Evolutionary conservation across 495 filamentous ascomycete species (phyloP), one percentile per base, ranked within the genome.

Genomic region (Trichocladium uniseriatum): DNA sequence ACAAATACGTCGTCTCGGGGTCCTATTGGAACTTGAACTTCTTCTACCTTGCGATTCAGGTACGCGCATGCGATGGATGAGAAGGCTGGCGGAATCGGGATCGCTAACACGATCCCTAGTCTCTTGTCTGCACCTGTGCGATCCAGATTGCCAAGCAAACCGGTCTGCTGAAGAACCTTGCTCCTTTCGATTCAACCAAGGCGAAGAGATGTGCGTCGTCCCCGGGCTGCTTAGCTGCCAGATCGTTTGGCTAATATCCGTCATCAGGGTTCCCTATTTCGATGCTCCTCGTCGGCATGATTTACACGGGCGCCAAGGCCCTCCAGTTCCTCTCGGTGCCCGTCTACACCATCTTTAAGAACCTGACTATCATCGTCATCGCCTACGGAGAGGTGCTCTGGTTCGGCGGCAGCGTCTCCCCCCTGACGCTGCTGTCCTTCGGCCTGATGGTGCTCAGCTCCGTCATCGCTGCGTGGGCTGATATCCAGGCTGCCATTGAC

Each of bases 301-400:
- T 97, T 69, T 99, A 97, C 75, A 97, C 92, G 40, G 81, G 86
- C 62, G 89, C 87, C 64, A 96, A 96, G 72, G 91, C 92, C 18
- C 82, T 99, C 42, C 90, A 96, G 67, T 97, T 81, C 71, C 83
- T 99, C 49, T 95, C 88, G 15, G 94, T 99, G 44, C 92, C 92
- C 11, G 92, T 99, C 4, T 99, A 99, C 73, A 99, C 92, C 43
- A 99, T 99, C 67, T 99, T 99, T 79, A 99, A 99, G 78, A 99
- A 99, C 68, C 68, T 99, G 74, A 97, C 92, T 43, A 99, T 92
- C 68, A 99, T 99, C 57, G 79, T 97, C 31, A 97, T 97, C 60
- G 92, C 92, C 43, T 99, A 99, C 60, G 92, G 92, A 51, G 92
- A 99, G 72, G 92, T 99, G 22, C 76, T 99, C 49, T 99, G 92